Base-by-base conservation (phyloP, 1,139 yeast genomes). In the Yamadazyma songkhlaensis region DNA sequence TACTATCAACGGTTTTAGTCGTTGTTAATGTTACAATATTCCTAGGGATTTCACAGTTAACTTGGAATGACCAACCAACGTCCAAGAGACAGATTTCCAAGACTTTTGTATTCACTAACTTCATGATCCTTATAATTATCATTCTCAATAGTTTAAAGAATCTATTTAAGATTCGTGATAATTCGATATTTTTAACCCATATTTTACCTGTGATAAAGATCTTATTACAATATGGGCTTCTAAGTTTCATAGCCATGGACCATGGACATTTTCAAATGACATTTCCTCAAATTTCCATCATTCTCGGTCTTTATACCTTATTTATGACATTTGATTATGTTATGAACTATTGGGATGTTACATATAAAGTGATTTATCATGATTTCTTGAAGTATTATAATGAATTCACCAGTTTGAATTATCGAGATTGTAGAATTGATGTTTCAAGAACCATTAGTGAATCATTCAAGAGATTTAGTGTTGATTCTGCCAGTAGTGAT, bases 171-270 rank as follows among this genome's bases (percentile, higher is more conserved):
- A 32, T 47, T 4, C 24, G 39, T 17, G 48, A 48, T 28, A 11
- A n/a, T 3, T 33, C 34, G 25, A 21, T 29, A 12, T 48, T 46
- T 31, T 23, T 23, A 7, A 39, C 42, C 17, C 47, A 47, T 26
- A 9, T 48, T 21, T 42, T 40, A 24, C 51, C 50, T 2, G 32
- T 43, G 6, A 14, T 43, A 8, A 43, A 46, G 32, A 48, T 46
- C 27, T 11, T 40, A 9, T 20, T 44, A n/a, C 43, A 48, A 25
- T 40, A 40, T 25, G 39, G 32, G 7, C 31, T 39, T 28, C 25
- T 48, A 9, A 36, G 43, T 22, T 48, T 48, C 22, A 47, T 48
- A 9, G 42, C 52, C 2, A 37, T 37, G 31, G 40, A 41, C 13
- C 17, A 30, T 4, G 25, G 26, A 10, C 32, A 35, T 4, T 35